Evolutionary conservation across 441 rosid species (phyloP).

Genomic region (Erodium texanum): DNA sequence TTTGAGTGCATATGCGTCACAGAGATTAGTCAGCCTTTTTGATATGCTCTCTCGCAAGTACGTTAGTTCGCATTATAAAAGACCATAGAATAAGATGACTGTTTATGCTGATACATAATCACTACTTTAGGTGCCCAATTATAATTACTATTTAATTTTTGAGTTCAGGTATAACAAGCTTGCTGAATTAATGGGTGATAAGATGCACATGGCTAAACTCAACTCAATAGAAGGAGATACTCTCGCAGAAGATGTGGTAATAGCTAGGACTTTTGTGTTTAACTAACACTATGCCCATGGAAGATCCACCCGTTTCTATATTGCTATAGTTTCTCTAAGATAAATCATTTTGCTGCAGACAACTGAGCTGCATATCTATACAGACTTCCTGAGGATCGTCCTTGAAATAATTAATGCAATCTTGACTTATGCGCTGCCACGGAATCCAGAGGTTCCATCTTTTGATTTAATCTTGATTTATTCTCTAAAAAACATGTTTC

Average conservation of each 20-base stretch:
- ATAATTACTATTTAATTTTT: not conserved
- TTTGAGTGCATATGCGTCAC: conserved; percentile 96
- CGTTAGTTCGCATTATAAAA: conserved; percentile 13
- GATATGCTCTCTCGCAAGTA: conserved; percentile 98
- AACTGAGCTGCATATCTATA: conserved; percentile 88
- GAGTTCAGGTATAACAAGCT: conserved; percentile 72
- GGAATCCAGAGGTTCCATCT: conserved; percentile 57
- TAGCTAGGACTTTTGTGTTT: conserved; percentile 11
- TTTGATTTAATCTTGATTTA: not conserved
- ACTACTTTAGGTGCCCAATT: not conserved
- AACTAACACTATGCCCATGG: not conserved
- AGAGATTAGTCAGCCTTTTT: conserved; percentile 95
- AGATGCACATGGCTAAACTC: conserved; percentile 36
- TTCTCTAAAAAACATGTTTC: not conserved
- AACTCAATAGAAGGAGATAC: conserved; percentile 43
- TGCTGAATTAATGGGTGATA: conserved; percentile 58
- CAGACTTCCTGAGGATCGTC: conserved; percentile 95
- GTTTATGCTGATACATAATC: not conserved
- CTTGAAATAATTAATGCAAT: conserved; percentile 91
- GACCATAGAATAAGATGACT: conserved; percentile 4
- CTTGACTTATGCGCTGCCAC: conserved; percentile 88
- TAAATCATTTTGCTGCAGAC: conserved; percentile 45
- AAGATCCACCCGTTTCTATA: not conserved
- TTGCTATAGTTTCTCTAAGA: conserved; percentile 19
- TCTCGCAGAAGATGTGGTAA: conserved; percentile 74